Percentiles rank a stretch among this genome's conserved stretches.
Conservation (phyloP, 306 rosid species). For the Vigna hirtella region DNA sequence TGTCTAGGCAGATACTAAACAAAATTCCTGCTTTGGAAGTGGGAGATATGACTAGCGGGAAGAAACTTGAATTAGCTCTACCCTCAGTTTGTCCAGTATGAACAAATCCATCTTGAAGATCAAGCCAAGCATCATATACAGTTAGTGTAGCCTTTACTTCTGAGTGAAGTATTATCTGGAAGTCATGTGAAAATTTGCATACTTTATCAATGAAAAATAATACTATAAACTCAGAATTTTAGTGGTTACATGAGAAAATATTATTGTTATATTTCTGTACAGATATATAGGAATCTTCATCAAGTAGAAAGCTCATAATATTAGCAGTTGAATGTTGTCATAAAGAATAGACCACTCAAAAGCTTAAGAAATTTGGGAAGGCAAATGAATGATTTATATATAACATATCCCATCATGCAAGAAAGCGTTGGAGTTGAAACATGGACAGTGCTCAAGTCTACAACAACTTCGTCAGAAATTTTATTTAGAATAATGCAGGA, state of each 20-base stretch:
- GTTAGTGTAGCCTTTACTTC: constrained; percentile 91
- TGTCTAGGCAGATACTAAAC: constrained; percentile 83
- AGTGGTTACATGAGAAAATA: constrained; percentile 8
- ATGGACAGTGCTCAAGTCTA: constrained; percentile 19
- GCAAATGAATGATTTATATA: constrained; percentile 9
- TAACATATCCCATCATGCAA: neutral
- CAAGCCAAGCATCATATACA: constrained; percentile 92
- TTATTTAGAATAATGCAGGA: constrained; percentile 17
- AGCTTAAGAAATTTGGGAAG: neutral
- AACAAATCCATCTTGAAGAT: constrained; percentile 96
- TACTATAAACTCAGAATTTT: constrained; percentile 33
- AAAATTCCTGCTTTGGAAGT: constrained; percentile 86
- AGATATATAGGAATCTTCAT: constrained; percentile 17
- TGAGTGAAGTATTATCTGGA: constrained; percentile 89
- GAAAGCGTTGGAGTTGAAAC: neutral
- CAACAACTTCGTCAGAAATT: neutral
- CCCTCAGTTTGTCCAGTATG: constrained; percentile 73
- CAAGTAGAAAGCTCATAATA: constrained; percentile 25
- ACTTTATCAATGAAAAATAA: constrained; percentile 41
- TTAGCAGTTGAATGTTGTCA: constrained; percentile 32
- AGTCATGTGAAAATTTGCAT: constrained; percentile 46
- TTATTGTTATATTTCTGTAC: neutral
- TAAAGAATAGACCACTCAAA: constrained; percentile 16
- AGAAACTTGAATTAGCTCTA: constrained; percentile 76
- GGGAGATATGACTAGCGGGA: constrained; percentile 86